phyloP scores from a whole-genome alignment of 2,329 filamentous ascomycete genomes.

The Claviceps pusilla region DNA sequence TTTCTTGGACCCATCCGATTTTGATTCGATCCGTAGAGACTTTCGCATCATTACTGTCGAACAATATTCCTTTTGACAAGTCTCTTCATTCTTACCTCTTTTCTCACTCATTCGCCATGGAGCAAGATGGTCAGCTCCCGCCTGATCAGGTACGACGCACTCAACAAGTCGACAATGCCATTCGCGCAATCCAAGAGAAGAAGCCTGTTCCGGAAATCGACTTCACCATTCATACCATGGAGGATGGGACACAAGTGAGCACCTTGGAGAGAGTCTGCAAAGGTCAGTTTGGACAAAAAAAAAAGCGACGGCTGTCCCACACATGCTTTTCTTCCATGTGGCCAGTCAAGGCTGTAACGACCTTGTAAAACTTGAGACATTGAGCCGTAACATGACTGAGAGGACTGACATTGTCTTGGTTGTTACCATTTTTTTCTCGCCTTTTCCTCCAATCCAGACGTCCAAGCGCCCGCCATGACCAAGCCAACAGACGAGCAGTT shows the following conservation, averaged over 20 bases:
- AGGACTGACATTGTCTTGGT: constrained; percentile 6
- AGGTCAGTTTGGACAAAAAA: constrained; percentile 44
- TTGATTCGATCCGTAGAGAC: constrained; percentile 1
- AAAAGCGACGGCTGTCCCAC: not conserved
- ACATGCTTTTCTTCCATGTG: not conserved
- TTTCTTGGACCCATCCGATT: constrained; percentile 3
- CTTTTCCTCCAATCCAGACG: constrained; percentile 44
- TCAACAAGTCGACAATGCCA: constrained; percentile 69
- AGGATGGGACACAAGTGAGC: constrained; percentile 89
- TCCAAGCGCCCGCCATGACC: constrained; percentile 89
- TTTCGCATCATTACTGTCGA: not conserved
- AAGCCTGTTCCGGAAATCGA: constrained; percentile 94
- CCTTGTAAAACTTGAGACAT: not conserved
- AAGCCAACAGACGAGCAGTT: constrained; percentile 91
- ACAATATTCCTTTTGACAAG: not conserved
- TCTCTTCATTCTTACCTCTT: not conserved
- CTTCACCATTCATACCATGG: constrained; percentile 96
- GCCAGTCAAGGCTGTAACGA: not conserved
- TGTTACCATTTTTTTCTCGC: not conserved
- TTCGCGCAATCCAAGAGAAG: constrained; percentile 87
- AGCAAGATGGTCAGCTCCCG: constrained; percentile 27
- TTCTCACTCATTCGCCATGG: constrained; percentile 24
- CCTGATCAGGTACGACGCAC: constrained; percentile 32
- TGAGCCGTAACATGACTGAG: not conserved
- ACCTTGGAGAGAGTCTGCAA: constrained; percentile 95